Percentiles rank a stretch among this genome's conserved stretches.
Conservation (phyloP, 768 basidiomycete genomes). For the Daedaleopsis sinensis region DNA sequence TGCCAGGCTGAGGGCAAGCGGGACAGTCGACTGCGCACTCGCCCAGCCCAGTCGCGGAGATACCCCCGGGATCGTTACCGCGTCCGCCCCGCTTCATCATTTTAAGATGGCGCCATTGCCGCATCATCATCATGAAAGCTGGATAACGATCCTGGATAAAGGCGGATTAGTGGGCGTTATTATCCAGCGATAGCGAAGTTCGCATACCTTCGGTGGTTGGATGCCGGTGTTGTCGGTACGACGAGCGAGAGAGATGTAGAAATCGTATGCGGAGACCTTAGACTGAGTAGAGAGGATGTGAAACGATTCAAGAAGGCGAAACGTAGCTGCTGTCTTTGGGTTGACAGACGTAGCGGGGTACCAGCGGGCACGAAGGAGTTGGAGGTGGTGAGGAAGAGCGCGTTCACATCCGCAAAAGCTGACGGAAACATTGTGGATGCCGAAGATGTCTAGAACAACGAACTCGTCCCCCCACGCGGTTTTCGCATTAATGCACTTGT, state of each 20-base stretch:
- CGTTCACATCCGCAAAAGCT: slow-evolving; percentile 29
- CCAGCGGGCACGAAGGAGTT: slow-evolving; percentile 35
- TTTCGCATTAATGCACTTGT: slow-evolving; percentile 10
- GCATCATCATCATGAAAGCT: slow-evolving; percentile 17
- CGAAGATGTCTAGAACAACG: slow-evolving; percentile 28
- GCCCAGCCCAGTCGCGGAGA: slow-evolving; percentile 13
- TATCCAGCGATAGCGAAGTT: background rate
- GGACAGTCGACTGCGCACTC: slow-evolving; percentile 25
- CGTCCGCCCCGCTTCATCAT: slow-evolving; percentile 25
- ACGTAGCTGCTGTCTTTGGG: slow-evolving; percentile 36
- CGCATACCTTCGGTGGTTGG: background rate
- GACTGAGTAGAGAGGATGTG: slow-evolving; percentile 37
- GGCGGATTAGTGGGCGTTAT: no score
- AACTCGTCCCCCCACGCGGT: slow-evolving; percentile 9
- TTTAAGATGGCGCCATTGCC: slow-evolving; percentile 25
- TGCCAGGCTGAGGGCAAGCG: slow-evolving; percentile 28
- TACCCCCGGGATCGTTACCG: slow-evolving; percentile 24
- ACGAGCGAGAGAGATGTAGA: slow-evolving; percentile 30
- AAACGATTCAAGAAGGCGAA: slow-evolving; percentile 33
- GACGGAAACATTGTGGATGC: slow-evolving; percentile 28
- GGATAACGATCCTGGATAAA: slow-evolving; percentile 19
- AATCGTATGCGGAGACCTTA: slow-evolving; percentile 37
- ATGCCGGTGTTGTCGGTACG: slow-evolving; percentile 37
- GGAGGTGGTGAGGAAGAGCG: background rate
- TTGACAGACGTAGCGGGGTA: slow-evolving; percentile 35